Percentiles rank a stretch among this genome's conserved stretches.
phyloP scores from a whole-genome alignment of 2,329 filamentous ascomycete genomes.

The Botrytis aclada region DNA sequence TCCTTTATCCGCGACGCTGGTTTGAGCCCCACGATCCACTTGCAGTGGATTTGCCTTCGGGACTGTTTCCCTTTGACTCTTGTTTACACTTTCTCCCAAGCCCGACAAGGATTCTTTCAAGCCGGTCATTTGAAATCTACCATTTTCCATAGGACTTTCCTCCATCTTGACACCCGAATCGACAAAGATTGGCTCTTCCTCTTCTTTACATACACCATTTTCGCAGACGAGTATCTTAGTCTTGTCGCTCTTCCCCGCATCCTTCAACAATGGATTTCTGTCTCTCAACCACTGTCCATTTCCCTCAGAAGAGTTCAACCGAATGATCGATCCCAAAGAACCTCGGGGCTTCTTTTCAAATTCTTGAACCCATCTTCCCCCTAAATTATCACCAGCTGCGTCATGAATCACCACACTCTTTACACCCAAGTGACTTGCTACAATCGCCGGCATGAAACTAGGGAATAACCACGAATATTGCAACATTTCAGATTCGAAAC shows the following conservation, averaged over 20 bases:
- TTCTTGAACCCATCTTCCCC: slow-evolving; percentile 37
- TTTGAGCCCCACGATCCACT: not conserved
- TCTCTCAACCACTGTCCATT: slow-evolving; percentile 46
- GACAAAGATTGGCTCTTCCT: slow-evolving; percentile 20
- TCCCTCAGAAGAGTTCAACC: slow-evolving; percentile 28
- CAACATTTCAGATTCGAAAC: slow-evolving; percentile 87
- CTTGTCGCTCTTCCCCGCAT: slow-evolving; percentile 38
- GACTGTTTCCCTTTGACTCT: not conserved
- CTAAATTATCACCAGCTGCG: slow-evolving; percentile 22
- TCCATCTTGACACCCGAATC: slow-evolving; percentile 8
- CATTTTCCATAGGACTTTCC: not conserved
- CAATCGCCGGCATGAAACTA: slow-evolving; percentile 72
- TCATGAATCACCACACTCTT: slow-evolving; percentile 52
- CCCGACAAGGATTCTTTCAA: not conserved
- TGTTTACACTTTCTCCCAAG: not conserved
- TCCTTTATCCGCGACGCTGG: not conserved
- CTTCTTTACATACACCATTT: slow-evolving; percentile 45
- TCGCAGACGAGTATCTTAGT: slow-evolving; percentile 48
- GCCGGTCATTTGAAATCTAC: not conserved
- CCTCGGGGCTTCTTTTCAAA: slow-evolving; percentile 35
- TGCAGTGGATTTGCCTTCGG: not conserved
- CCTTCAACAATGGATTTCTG: slow-evolving; percentile 45
- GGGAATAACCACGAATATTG: slow-evolving; percentile 93
- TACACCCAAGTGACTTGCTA: slow-evolving; percentile 67
- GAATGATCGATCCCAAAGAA: slow-evolving; percentile 29